Conservation (phyloP, 805 yeast genomes). For the Candida silvatica region DNA sequence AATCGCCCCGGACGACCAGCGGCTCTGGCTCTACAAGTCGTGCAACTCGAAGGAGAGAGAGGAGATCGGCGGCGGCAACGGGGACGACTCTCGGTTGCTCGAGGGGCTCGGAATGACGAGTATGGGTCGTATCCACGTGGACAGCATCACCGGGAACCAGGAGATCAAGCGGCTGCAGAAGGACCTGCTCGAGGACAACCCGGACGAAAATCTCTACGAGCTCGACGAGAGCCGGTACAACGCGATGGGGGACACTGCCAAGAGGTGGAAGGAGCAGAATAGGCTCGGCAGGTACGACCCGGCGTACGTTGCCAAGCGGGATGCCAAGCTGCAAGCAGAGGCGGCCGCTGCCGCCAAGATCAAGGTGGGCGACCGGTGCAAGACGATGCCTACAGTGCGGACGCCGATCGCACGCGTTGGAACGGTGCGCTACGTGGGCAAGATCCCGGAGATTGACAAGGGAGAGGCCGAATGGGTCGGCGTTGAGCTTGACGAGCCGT, state of each 20-base stretch:
- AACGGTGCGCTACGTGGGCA: slow-evolving; percentile 60
- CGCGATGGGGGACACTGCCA: slow-evolving; percentile 50
- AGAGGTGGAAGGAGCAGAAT: slow-evolving; percentile 67
- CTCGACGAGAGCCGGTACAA: slow-evolving; percentile 58
- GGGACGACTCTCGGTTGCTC: slow-evolving; percentile 13
- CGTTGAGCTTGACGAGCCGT: slow-evolving; percentile 75
- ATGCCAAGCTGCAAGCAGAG: slow-evolving; percentile 15
- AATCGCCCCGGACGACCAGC: slow-evolving; percentile 50
- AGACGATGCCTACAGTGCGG: no score
- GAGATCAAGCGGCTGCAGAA: slow-evolving; percentile 25
- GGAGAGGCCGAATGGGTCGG: slow-evolving; percentile 74
- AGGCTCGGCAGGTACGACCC: slow-evolving; percentile 71
- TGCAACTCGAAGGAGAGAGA: slow-evolving; percentile 28
- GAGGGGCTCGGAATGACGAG: slow-evolving; percentile 25
- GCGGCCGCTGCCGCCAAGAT: slow-evolving; percentile 26
- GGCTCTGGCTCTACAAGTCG: slow-evolving; percentile 35
- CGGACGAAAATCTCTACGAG: slow-evolving; percentile 28
- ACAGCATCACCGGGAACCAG: slow-evolving; percentile 46
- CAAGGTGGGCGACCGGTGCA: slow-evolving; percentile 45
- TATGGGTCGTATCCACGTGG: slow-evolving; percentile 43
- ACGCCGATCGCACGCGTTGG: slow-evolving; percentile 61
- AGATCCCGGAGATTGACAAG: slow-evolving; percentile 47
- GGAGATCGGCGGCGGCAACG: slow-evolving; percentile 12
- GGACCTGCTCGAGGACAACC: slow-evolving; percentile 17
- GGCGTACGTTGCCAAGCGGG: slow-evolving; percentile 24